phyloP scores from a whole-genome alignment of 176 grass and related monocot genomes.

The Raddia distichophylla region DNA sequence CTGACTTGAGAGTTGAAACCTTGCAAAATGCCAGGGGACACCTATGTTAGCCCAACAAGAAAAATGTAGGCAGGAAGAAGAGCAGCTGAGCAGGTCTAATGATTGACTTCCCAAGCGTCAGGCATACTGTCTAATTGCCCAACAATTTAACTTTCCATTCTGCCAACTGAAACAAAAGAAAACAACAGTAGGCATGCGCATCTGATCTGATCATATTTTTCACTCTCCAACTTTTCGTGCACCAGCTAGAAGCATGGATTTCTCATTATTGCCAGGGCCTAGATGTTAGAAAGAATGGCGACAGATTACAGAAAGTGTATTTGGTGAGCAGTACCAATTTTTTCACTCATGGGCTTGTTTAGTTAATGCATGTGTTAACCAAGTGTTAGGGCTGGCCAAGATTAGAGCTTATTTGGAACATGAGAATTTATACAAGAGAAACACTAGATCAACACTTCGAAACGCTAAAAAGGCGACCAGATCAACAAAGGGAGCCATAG shows the following conservation, averaged over 20 bases:
- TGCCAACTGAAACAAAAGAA: neutral
- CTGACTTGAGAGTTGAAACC: too few species aligned
- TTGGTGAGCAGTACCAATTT: neutral
- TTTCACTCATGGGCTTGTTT: neutral
- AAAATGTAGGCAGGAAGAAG: neutral
- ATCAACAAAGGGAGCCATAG: conserved; percentile 1
- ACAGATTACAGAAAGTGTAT: neutral
- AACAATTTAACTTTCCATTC: conserved; percentile 16
- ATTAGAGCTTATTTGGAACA: neutral
- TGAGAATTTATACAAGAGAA: neutral
- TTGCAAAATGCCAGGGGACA: neutral
- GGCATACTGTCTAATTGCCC: neutral
- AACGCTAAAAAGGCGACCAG: neutral
- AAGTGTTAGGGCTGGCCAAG: neutral
- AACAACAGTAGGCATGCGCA: conserved; percentile 21
- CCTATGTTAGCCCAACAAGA: neutral
- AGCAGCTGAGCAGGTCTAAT: neutral
- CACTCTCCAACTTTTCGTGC: neutral
- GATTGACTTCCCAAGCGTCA: conserved; percentile 37
- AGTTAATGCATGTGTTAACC: neutral
- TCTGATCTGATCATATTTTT: conserved; percentile 26
- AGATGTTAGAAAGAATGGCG: neutral
- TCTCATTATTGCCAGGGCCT: conserved; percentile 6
- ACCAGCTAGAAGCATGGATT: conserved; percentile 10
- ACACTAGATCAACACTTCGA: neutral